Conservation (phyloP, 495 filamentous ascomycete species). For the Penicillium ucsense region DNA sequence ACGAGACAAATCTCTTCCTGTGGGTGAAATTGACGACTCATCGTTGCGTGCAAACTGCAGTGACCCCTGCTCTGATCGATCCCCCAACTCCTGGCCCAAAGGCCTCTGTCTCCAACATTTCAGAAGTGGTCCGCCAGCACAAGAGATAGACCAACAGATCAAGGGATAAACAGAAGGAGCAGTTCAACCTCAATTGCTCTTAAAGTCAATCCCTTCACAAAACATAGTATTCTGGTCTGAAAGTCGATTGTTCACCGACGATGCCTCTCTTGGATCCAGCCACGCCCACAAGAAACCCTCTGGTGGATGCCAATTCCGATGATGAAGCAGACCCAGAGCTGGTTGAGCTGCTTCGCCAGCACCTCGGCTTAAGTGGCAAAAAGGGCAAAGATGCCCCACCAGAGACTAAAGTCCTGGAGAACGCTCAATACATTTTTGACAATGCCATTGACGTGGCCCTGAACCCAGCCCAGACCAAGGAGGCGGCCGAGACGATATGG, state of each 20-base stretch:
- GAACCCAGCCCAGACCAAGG: constrained; percentile 66
- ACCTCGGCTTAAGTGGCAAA: constrained; percentile 52
- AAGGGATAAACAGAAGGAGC: not conserved
- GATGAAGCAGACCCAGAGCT: constrained; percentile 85
- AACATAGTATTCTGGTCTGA: too few relatives aligned
- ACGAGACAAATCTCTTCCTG: too few relatives aligned
- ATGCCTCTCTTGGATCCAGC: constrained; percentile 18
- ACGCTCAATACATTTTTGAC: constrained; percentile 79
- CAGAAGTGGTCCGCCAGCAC: not conserved
- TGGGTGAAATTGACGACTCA: too few relatives aligned
- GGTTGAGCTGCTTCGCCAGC: constrained; percentile 74
- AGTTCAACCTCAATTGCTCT: not conserved
- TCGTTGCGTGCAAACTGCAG: too few relatives aligned
- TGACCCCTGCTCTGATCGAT: not conserved
- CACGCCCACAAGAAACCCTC: constrained; percentile 5
- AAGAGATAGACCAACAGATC: not conserved
- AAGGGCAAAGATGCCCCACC: constrained; percentile 39
- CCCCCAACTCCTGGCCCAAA: not conserved
- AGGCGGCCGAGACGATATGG: constrained; percentile 70
- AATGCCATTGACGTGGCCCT: constrained; percentile 89
- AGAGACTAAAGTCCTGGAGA: constrained; percentile 73
- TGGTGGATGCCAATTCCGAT: constrained; percentile 46
- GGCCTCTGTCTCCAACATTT: constrained; percentile 1
- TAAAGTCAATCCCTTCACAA: too few relatives aligned
- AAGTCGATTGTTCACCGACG: not conserved